Base-by-base conservation (phyloP, 768 basidiomycete species). In the Pseudohyphozyma bogoriensis region DNA sequence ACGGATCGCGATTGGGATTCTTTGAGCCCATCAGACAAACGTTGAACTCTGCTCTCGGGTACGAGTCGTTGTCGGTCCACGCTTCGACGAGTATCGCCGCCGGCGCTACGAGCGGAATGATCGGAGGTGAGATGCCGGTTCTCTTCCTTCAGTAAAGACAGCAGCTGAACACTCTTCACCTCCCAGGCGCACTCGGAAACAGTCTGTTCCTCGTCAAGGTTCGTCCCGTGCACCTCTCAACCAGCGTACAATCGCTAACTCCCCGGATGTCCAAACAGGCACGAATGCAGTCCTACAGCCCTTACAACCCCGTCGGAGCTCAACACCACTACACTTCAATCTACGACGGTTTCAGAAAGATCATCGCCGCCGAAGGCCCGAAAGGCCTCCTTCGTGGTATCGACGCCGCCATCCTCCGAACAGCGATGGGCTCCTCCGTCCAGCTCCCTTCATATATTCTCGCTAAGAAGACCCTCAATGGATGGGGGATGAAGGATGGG, bases 221-320 rank as follows among this genome's bases (percentile, higher is more conserved):
- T 9, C 40, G 40, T 42, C 40, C 10, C 40, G n/a, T 18, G 7
- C 6, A 6, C 40, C 40, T 7, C 18, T 42, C 10, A n/a, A n/a
- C 40, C 10, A 9, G 9, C 40, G 7, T 42, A 6, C 40, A 6
- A 42, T n/a, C 10, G 9, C 40, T 9, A 15, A 9, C 40, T 20
- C 40, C 10, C 16, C 40, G 9, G 18, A 20, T n/a, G 7, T n/a
- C 16, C 40, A 7, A 15, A 42, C 40, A 42, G 55, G 95, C 95
- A 8, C 83, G 95, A 47, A 96, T 99, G 86, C 95, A 99, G 79
- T 95, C 95, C 32, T 99, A 90, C 75, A 97, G 92, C 1, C 91
- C 93, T 10, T 82, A 84, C 42, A 79, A 96, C 15, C 93, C 95
- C 11, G 89, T 99, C 55, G 95, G 95, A 59, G 80, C 90, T 12